Base-by-base conservation (phyloP, 257 asterid species). In the Penstemon davidsonii region DNA sequence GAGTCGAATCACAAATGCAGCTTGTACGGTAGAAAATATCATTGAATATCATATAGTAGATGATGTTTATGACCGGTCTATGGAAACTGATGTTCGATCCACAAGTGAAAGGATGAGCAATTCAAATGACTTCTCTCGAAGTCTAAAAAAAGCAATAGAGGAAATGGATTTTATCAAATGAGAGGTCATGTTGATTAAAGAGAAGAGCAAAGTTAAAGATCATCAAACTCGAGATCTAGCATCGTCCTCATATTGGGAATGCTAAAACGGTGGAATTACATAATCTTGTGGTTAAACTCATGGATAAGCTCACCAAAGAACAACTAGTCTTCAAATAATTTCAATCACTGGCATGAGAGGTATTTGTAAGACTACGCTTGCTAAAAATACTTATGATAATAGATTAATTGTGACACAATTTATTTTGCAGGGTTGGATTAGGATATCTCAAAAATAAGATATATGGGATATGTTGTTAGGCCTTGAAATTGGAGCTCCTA, bases 331-430 rank as follows among this genome's bases (percentile, higher is more conserved):
- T 3, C 9, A 46, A 39, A 57, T 41, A 15, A 36, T 56, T 39
- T 55, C 70, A 4, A 45, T 64, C 15, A 60, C 61, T 4, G 78
- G 78, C 0, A 73, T 73, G 73, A 69, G 73, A 6, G 78, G 73
- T 10, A 66, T 73, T 6, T 73, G 78, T 42, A 73, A 73, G 73
- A 67, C 78, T 0, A 74, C 78, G 36, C 66, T 74, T 0, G 60
- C 78, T 12, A 8, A 0, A 36, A 54, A 10, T 11, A 25, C 11
- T 25, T 73, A 9, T 12, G 37, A 73, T 13, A n/a, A 73, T 51
- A 19, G 56, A 9, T 2, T 2, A 25, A 4, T 74, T 11, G 10
- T 0, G 37, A 4, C 53, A 4, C 60, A 18, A n/a, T 74, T 67
- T 53, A 8, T 61, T 38, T 8, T 37, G 1, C 68, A 52, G 10